phyloP scores from a whole-genome alignment of 345 rosid species.

The Anastatica hierochuntica region DNA sequence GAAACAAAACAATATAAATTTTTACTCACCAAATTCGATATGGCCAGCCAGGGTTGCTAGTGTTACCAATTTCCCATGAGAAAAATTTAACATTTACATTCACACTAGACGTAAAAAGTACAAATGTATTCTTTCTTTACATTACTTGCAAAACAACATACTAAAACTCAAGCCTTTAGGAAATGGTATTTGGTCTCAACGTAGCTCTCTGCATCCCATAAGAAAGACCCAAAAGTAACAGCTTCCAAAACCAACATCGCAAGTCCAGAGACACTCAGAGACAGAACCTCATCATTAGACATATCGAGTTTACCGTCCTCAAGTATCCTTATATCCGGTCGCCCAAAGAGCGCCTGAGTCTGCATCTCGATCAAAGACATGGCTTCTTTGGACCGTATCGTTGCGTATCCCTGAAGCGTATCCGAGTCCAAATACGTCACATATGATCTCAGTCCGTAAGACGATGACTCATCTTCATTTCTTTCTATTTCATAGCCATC shows the following conservation, averaged over 20 bases:
- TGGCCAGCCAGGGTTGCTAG: too few relatives aligned
- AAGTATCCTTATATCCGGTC: constrained; percentile 59
- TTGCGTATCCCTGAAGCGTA: constrained; percentile 87
- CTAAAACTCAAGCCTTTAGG: constrained; percentile 36
- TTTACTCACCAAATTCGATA: too few relatives aligned
- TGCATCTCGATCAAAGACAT: constrained; percentile 76
- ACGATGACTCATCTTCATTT: constrained; percentile 30
- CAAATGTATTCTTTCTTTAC: constrained; percentile 11
- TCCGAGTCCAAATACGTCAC: constrained; percentile 80
- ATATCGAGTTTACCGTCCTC: constrained; percentile 76
- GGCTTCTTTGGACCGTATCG: constrained; percentile 84
- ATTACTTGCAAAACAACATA: constrained; percentile 8
- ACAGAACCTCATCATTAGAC: constrained; percentile 46
- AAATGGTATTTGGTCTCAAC: constrained; percentile 75
- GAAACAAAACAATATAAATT: too few relatives aligned
- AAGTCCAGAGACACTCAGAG: constrained; percentile 57
- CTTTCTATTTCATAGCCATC: constrained; percentile 19
- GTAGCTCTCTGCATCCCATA: constrained; percentile 85
- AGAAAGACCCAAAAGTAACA: constrained; percentile 76
- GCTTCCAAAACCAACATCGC: constrained; percentile 89
- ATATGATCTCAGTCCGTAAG: constrained; percentile 57
- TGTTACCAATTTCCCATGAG: constrained; percentile 5
- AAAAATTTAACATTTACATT: constrained; percentile 16
- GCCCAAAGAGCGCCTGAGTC: constrained; percentile 81
- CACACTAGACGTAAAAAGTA: constrained; percentile 8